Evolutionary conservation across 2,329 filamentous ascomycete species (phyloP).

Genomic region (Arthrobotrys sphaeroides): DNA sequence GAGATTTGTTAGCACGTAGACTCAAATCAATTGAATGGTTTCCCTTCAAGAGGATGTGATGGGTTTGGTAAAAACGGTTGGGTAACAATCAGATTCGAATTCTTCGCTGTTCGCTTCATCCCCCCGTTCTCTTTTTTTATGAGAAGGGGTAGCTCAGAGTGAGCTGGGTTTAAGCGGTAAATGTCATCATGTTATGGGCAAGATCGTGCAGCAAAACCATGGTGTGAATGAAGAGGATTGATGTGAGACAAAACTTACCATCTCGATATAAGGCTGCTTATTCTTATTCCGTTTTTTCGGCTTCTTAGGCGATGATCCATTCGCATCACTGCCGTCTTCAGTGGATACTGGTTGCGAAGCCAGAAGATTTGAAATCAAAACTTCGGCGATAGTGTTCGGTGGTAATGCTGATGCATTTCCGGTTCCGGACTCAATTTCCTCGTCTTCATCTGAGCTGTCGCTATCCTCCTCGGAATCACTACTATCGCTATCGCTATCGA

Average conservation of each 20-base stretch:
- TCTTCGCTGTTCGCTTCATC: constrained; percentile 54
- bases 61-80: background rate
- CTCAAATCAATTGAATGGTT: background rate
- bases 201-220: background rate
- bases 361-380: constrained; percentile 39
- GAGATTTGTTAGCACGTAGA: constrained; percentile 3
- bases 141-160: constrained; percentile 48
- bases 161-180: constrained; percentile 54
- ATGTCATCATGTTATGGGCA: constrained; percentile 43
- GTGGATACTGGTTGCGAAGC: background rate
- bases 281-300: constrained; percentile 11
- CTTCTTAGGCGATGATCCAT: background rate
- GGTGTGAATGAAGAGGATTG: background rate
- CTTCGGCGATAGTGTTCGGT: constrained; percentile 10
- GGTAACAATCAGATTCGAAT: constrained; percentile 46
- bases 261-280: constrained; percentile 47
- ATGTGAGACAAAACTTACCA: constrained; percentile 33
- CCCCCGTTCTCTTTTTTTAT: constrained; percentile 17
- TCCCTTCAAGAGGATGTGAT: background rate
- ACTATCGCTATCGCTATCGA: constrained; percentile 46
- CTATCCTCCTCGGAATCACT: constrained; percentile 55
- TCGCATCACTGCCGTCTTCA: background rate
- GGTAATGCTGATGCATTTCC: background rate
- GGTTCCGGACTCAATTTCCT: background rate
- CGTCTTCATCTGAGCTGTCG: background rate